Conservation (phyloP, 2,329 filamentous ascomycete species). For the Clathrospora elynae region DNA sequence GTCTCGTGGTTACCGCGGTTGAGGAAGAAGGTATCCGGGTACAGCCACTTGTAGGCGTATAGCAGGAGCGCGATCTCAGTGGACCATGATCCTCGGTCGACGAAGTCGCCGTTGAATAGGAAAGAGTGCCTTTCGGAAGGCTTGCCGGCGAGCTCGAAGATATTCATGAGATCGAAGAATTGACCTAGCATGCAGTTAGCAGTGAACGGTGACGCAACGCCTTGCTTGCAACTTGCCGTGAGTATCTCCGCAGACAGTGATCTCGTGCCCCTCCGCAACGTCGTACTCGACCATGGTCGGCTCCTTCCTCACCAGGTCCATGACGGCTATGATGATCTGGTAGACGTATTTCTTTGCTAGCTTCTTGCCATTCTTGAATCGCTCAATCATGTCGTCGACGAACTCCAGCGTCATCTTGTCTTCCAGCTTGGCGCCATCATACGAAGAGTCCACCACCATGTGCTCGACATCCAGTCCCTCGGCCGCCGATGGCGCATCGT, state of each 20-base stretch:
- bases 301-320: conserved; percentile 88
- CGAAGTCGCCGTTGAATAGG: conserved; percentile 98
- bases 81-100: conserved; percentile 96
- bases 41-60: conserved; percentile 96
- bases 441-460: conserved; percentile 79
- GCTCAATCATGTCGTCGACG: conserved; percentile 93
- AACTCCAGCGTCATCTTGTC: conserved; percentile 94
- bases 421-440: conserved; percentile 80
- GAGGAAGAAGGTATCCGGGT: conserved; percentile 85
- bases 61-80: conserved; percentile 93
- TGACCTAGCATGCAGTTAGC: conserved; percentile 67
- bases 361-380: conserved; percentile 89
- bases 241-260: conserved; percentile 97
- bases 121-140: conserved; percentile 89
- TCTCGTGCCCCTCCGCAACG: conserved; percentile 73
- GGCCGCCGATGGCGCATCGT: conserved; percentile 88
- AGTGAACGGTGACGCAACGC: neutral
- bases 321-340: conserved; percentile 89
- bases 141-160: conserved; percentile 88
- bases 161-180: conserved; percentile 95
- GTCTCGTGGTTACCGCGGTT: conserved; percentile 99
- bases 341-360: conserved; percentile 96
- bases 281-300: conserved; percentile 96
- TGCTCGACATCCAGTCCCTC: conserved; percentile 87
- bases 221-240: conserved; percentile 67